Percentiles rank a stretch among this genome's conserved stretches.
phyloP scores from a whole-genome alignment of 2,329 filamentous ascomycete genomes.

The Diaporthe sp. region DNA sequence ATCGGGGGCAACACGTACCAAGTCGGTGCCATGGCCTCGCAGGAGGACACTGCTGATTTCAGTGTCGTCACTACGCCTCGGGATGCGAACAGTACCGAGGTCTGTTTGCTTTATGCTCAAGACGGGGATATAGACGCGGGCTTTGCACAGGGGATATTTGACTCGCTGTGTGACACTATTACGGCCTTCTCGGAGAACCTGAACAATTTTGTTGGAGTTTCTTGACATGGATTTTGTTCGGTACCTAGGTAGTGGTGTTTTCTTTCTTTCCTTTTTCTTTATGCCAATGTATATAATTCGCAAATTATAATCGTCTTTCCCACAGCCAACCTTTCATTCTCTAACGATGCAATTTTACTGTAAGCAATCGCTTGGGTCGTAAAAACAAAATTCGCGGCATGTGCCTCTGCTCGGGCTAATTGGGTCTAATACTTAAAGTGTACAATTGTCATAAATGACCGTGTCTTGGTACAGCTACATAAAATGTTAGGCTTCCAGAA shows the following conservation, averaged over 20 bases:
- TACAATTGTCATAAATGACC: too few species aligned
- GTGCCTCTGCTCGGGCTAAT: too few species aligned
- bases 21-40: background rate
- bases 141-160: background rate
- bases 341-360: background rate
- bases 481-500: too few species aligned
- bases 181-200: background rate
- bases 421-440: too few species aligned
- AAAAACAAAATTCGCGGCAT: background rate
- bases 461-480: too few species aligned
- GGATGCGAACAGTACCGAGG: background rate
- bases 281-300: background rate
- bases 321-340: background rate
- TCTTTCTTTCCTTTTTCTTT: background rate
- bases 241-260: background rate
- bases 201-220: background rate
- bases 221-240: background rate
- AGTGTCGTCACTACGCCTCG: constrained; percentile 15
- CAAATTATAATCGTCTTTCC: background rate
- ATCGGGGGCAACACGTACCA: background rate
- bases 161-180: background rate
- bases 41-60: constrained; percentile 8
- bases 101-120: constrained; percentile 1
- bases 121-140: background rate
- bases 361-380: background rate